Evolutionary conservation across 2,329 filamentous ascomycete species (phyloP).

Genomic region (Moelleriella libera): DNA sequence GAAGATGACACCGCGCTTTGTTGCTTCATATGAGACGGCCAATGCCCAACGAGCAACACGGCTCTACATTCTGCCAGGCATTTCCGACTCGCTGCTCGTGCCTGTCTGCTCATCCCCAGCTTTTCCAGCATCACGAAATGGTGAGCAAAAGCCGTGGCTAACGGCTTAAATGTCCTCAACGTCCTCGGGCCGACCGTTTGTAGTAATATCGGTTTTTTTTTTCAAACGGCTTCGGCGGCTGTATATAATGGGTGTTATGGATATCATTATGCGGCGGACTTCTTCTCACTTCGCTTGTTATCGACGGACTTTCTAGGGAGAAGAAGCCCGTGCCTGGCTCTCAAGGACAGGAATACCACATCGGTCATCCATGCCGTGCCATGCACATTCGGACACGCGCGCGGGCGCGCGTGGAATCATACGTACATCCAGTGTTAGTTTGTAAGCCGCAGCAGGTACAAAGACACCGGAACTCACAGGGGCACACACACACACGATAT

Average conservation of each 20-base stretch:
- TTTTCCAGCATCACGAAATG: not conserved
- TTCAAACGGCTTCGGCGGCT: not conserved
- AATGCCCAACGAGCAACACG: not conserved
- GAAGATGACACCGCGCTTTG: not conserved
- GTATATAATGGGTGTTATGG: not conserved
- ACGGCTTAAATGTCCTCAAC: not conserved
- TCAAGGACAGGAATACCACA: not conserved
- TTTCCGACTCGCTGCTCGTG: not conserved
- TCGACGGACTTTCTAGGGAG: not conserved
- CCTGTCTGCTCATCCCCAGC: not conserved
- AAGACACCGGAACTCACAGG: not conserved
- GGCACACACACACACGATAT: not conserved
- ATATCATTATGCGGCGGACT: not conserved
- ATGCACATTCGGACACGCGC: not conserved
- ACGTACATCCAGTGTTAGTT: too few relatives aligned
- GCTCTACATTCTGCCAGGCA: too few relatives aligned
- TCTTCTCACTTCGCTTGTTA: not conserved
- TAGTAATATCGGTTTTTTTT: not conserved
- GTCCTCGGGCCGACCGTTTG: not conserved
- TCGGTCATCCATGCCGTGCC: not conserved
- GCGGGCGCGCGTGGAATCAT: too few relatives aligned
- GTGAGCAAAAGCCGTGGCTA: not conserved
- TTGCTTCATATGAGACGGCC: not conserved
- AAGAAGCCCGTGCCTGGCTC: not conserved
- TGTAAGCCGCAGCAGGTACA: too few relatives aligned